These are phyloP conservation scores for Candida awuae DNA, from an alignment of 805 yeast genomes.

Conservation along the genomic window DNA sequence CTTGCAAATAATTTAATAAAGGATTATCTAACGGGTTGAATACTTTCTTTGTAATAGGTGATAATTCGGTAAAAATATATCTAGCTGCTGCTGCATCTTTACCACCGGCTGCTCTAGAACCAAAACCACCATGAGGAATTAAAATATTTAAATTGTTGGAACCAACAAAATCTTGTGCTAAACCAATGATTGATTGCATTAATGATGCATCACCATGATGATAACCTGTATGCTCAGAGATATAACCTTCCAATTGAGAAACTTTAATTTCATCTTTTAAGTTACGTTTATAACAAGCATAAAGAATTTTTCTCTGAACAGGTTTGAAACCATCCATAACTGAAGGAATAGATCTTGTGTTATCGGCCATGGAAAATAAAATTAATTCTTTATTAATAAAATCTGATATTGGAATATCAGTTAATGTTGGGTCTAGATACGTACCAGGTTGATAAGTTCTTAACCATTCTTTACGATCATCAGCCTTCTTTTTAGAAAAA, in stretches of 20 bases:
- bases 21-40: constrained; percentile 79
- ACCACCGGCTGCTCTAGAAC: constrained; percentile 95
- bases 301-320: constrained; percentile 90
- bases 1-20: constrained; percentile 70
- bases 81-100: constrained; percentile 98
- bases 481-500: constrained; percentile 90
- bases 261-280: constrained; percentile 75
- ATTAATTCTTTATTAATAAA: constrained; percentile 93
- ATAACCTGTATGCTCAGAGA: constrained; percentile 81
- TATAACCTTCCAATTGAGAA: constrained; percentile 83
- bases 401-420: constrained; percentile 80
- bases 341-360: constrained; percentile 89
- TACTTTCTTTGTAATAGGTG: constrained; percentile 63
- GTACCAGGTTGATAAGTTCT: constrained; percentile 90
- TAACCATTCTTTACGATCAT: constrained; percentile 95
- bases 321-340: constrained; percentile 95
- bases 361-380: constrained; percentile 93
- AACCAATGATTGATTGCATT: constrained; percentile 81
- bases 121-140: constrained; percentile 91
- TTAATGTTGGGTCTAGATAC: constrained; percentile 69
- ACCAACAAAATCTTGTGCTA: constrained; percentile 94
- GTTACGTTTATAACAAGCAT: constrained; percentile 78
- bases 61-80: constrained; percentile 84
- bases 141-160: constrained; percentile 79
- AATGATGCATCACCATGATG: constrained; percentile 93